A percentile compares a stretch with the other conserved stretches of the same genome.
Conservation (phyloP, 257 asterid genomes). For the Ligustrum vulgare region DNA sequence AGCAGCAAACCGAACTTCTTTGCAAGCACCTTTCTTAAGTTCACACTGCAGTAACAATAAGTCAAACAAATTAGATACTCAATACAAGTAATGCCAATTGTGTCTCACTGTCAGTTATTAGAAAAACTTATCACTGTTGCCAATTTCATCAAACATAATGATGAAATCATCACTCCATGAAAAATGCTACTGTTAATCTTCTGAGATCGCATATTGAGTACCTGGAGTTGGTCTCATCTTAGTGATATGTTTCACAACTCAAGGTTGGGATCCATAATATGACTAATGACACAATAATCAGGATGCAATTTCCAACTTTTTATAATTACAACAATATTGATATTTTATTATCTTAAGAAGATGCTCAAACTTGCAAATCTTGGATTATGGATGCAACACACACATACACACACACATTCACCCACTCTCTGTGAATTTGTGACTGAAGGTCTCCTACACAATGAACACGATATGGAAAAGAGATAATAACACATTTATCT, state of each 20-base stretch:
- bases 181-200: background rate
- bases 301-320: background rate
- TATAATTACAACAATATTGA: background rate
- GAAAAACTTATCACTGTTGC: background rate
- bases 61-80: slow-evolving; percentile 11
- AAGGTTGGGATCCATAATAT: background rate
- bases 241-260: background rate
- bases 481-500: background rate
- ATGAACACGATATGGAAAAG: slow-evolving; percentile 9
- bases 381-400: background rate
- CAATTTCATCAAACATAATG: slow-evolving; percentile 1
- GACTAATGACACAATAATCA: background rate
- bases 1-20: slow-evolving; percentile 71
- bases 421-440: background rate
- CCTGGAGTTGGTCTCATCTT: background rate
- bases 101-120: slow-evolving; percentile 8
- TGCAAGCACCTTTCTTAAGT: slow-evolving; percentile 54
- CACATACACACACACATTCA: background rate
- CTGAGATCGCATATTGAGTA: background rate
- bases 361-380: background rate
- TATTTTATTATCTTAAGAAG: background rate
- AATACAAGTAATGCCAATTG: too few relatives aligned
- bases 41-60: slow-evolving; percentile 44
- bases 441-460: background rate
- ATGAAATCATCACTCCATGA: background rate